Base-by-base conservation (phyloP, 2,329 filamentous ascomycete genomes). In the Pseudogymnoascus sp. region DNA sequence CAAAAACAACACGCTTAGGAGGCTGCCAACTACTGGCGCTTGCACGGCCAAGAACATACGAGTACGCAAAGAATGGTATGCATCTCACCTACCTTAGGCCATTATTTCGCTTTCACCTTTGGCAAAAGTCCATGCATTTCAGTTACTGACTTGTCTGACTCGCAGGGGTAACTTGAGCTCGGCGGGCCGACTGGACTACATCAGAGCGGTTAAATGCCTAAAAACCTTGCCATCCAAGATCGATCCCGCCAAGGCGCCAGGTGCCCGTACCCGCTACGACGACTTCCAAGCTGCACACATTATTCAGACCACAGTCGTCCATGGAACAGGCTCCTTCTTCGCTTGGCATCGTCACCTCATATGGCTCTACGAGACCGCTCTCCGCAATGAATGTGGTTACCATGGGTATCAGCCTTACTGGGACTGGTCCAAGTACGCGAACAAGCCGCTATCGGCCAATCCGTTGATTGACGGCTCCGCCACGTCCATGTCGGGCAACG, bases 401-500 rank as follows among this genome's bases (percentile, higher is more conserved):
- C 4, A 6, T 5, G 44, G 44, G 28, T 28, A 28, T 4, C 44
- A 50, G 3, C 44, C 44, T 2, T 53, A 53, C 44, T 53, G 44
- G 44, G 44, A 53, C 14, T 53, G 44, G 44, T 14, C 44, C 14
- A 53, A 53, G 44, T 53, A 53, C 2, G 23, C 44, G 7, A 53
- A 53, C 23, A 53, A 53, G 12, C 14, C 14, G 7, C 44, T 53
- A 1, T 53, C 23, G 7, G 7, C 28, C 7, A 53, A 53, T 28
- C 44, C 44, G 10, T 53, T 53, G 14, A 53, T 86, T 65, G 81
- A 84, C 67, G 83, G 83, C 61, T 80, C 78, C 65, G 77, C 76
- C 31, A 81, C 78, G 59, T 79, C 77, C 62, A 72, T 83, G 75
- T 77, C 77, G 25, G 79, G 81, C 16, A 79, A 84, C 63, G 81